A percentile compares a stretch with the other conserved stretches of the same genome.
Evolutionary conservation across 768 basidiomycete species (phyloP).

Genomic region (Megacollybia marginata): DNA sequence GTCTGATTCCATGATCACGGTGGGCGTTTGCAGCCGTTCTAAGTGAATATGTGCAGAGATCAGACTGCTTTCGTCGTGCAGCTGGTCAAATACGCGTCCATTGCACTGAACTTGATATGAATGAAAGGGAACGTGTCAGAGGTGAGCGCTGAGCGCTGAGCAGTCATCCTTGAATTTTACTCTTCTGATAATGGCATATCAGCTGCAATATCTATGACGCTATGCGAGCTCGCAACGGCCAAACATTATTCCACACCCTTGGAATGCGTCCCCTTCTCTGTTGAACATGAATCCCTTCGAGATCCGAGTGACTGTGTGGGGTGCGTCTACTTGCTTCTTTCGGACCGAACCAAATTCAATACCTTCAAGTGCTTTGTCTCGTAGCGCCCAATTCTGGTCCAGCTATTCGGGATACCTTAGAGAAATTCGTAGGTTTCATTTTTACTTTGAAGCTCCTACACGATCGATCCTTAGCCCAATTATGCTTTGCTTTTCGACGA

Average conservation of each 20-base stretch:
- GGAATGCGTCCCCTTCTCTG: constrained; percentile 45
- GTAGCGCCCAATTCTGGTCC: constrained; percentile 81
- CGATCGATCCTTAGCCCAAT: constrained; percentile 42
- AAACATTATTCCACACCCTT: constrained; percentile 58
- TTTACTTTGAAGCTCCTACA: not conserved
- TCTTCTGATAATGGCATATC: not conserved
- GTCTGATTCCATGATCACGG: no score
- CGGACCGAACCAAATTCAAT: not conserved
- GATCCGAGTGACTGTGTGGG: constrained; percentile 44
- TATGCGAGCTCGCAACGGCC: constrained; percentile 75
- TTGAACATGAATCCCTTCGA: constrained; percentile 4
- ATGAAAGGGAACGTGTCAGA: constrained; percentile 53
- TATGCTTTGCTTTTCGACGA: constrained; percentile 66
- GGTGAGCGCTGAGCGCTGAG: constrained; percentile 27
- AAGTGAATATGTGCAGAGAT: constrained; percentile 34
- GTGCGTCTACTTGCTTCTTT: constrained; percentile 21
- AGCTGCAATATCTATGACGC: constrained; percentile 74
- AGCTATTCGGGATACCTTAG: constrained; percentile 80
- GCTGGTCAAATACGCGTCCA: constrained; percentile 36
- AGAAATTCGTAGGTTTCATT: constrained; percentile 52
- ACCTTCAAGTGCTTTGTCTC: constrained; percentile 51
- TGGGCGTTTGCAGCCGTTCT: constrained; percentile 26
- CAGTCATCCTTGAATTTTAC: not conserved
- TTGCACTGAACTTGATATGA: constrained; percentile 52
- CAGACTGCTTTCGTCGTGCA: constrained; percentile 59